Base-by-base conservation (phyloP, 192 early-diverging fungal genomes). In the Dissophora globulifera region DNA sequence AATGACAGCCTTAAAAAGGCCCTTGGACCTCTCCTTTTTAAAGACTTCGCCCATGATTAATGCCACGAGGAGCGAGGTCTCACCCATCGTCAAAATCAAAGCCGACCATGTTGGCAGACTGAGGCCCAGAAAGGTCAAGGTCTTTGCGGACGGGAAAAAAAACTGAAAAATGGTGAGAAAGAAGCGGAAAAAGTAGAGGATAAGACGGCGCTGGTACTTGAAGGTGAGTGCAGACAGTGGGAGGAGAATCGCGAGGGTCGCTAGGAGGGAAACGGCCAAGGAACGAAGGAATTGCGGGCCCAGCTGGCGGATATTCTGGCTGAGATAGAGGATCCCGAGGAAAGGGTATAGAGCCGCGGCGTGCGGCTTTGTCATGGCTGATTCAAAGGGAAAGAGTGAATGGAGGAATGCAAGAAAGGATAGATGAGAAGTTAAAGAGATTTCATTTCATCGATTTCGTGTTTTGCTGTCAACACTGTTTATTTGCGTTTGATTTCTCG, bases 11-110 rank as follows among this genome's bases (percentile, higher is more conserved):
- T 71, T 58, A 29, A 57, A 62, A 16, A 62, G 52, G 27, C 59
- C 59, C 27, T 57, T 62, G 3, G 59, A 38, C 25, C 56, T 62
- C 26, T 62, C 59, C 25, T 50, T 62, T 26, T 71, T 62, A 26
- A 62, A 50, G 46, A 62, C 60, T 20, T 71, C 60, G 30, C 69
- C 69, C 59, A 71, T 62, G 54, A 71, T 38, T 26, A 71, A 27
- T 3, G 69, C 47, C 12, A 71, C 59, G 7, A 71, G 11, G 25
- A 71, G 31, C 0, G 69, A 62, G 43, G 69, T 62, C 47, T 71
- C 69, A 3, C 69, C 59, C 59, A 58, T 50, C 32, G 69, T 69
- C 27, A 71, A 26, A 27, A 62, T 51, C 15, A 71, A 7, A 11
- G 69, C 52, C 2, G 69, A 71, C 59, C 69, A 71, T 12, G 69